A percentile compares a stretch with the other conserved stretches of the same genome.
Conservation (phyloP, 768 basidiomycete genomes). For the Termitomyces sp. region DNA sequence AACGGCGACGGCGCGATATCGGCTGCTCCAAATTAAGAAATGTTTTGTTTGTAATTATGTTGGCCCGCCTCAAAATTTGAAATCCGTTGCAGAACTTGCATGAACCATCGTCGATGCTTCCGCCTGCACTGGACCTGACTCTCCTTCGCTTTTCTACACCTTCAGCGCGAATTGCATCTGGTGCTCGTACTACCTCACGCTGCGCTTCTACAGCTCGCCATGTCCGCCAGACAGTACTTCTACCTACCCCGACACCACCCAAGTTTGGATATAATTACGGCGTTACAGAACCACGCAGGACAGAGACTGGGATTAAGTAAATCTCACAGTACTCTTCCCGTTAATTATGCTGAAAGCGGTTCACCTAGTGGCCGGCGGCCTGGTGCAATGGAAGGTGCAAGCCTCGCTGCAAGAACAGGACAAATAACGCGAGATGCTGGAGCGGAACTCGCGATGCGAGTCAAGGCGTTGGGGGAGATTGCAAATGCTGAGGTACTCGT, state of each 20-base stretch:
- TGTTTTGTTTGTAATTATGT: not conserved
- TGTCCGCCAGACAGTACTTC: conserved; percentile 22
- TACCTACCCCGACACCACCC: conserved; percentile 6
- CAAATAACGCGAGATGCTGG: conserved; percentile 13
- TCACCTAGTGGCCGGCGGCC: conserved; percentile 4
- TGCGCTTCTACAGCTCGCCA: conserved; percentile 11
- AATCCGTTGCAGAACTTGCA: not conserved
- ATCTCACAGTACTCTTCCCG: not conserved
- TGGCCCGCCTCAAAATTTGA: not conserved
- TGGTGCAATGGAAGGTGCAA: conserved; percentile 7
- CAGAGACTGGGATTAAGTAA: not conserved
- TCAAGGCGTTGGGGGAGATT: conserved; percentile 34
- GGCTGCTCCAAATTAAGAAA: not conserved
- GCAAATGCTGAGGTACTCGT: conserved; percentile 32
- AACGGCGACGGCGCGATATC: not conserved
- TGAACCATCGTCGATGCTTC: conserved; percentile 18
- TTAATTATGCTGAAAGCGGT: not conserved
- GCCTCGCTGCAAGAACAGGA: conserved; percentile 17
- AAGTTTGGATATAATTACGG: conserved; percentile 6
- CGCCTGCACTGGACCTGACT: conserved; percentile 27
- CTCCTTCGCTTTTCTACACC: conserved; percentile 20
- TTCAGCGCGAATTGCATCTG: conserved; percentile 7
- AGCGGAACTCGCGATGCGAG: conserved; percentile 32
- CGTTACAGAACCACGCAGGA: not conserved
- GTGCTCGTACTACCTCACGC: conserved; percentile 8